These are phyloP conservation scores for Nepenthes alata DNA, from an alignment of 179 eudicot genomes.

Conservation along the genomic window DNA sequence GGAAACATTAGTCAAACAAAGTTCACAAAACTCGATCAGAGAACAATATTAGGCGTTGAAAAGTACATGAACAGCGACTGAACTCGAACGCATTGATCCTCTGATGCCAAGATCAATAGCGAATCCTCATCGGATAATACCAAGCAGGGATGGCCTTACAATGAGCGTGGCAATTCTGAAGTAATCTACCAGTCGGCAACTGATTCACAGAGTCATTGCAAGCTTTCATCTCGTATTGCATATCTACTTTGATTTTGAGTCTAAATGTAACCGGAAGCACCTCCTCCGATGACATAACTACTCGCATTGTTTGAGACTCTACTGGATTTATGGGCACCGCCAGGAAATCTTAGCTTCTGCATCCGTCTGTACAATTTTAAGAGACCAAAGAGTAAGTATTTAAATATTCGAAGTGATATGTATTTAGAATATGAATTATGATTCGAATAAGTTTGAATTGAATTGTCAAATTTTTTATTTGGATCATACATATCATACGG, in stretches of 20 bases:
- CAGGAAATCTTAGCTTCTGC: constrained; percentile 73
- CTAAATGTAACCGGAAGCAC: constrained; percentile 65
- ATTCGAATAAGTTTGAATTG: no score
- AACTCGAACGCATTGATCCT: constrained; percentile 77
- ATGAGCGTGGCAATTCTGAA: constrained; percentile 84
- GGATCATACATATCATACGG: no score
- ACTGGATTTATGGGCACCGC: constrained; percentile 63
- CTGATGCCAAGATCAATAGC: constrained; percentile 69
- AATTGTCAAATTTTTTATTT: no score
- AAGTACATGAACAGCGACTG: constrained; percentile 67
- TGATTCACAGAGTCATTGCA: constrained; percentile 8
- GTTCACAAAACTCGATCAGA: not conserved
- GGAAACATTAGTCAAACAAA: no score
- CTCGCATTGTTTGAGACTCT: constrained; percentile 47
- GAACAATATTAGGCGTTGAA: not conserved
- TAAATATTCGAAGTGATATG: not conserved
- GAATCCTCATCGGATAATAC: constrained; percentile 68
- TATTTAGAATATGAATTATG: no score
- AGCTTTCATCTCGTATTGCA: not conserved
- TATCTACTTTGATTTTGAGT: not conserved
- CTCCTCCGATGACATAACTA: constrained; percentile 69
- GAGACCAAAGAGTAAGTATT: not conserved
- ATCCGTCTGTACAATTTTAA: constrained; percentile 46
- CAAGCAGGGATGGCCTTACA: constrained; percentile 65
- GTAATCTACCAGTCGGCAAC: constrained; percentile 71